These are phyloP conservation scores for Talaromyces piceae DNA, from an alignment of 2,329 filamentous ascomycete species.

Conservation along the genomic window DNA sequence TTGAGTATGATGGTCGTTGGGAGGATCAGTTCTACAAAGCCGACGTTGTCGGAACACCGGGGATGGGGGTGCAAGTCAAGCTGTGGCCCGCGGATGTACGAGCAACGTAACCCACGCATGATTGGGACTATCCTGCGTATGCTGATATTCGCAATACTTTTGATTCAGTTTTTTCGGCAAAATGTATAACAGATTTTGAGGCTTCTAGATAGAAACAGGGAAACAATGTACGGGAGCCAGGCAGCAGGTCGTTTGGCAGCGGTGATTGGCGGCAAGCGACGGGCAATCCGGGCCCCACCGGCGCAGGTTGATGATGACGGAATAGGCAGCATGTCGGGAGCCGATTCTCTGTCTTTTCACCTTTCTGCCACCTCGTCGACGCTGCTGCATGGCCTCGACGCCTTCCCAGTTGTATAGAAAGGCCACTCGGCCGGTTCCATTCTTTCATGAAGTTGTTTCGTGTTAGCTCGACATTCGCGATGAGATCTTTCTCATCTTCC, in stretches of 20 bases:
- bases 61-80: slow-evolving; percentile 11
- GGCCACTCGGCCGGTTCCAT: not conserved
- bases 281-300: not conserved
- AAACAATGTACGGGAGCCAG: too few relatives aligned
- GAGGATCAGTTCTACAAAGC: slow-evolving; percentile 14
- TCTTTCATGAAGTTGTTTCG: not conserved
- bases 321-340: not conserved
- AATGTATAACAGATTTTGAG: too few relatives aligned
- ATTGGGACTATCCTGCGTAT: not conserved
- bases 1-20: slow-evolving; percentile 10
- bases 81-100: slow-evolving; percentile 3
- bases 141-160: too few relatives aligned
- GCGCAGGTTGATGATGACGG: not conserved
- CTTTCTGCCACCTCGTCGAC: not conserved
- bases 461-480: not conserved
- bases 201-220: too few relatives aligned
- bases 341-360: not conserved
- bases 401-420: not conserved
- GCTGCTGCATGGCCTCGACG: not conserved
- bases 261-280: not conserved
- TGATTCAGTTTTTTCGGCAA: too few relatives aligned
- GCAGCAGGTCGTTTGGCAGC: not conserved
- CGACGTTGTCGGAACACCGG: slow-evolving; percentile 15
- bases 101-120: not conserved
- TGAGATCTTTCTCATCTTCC: slow-evolving; percentile 1